Percentiles rank a stretch among this genome's conserved stretches.
These are phyloP conservation scores for Micromonas commoda DNA, from an alignment of 139 green algal species.

Conservation along the genomic window DNA sequence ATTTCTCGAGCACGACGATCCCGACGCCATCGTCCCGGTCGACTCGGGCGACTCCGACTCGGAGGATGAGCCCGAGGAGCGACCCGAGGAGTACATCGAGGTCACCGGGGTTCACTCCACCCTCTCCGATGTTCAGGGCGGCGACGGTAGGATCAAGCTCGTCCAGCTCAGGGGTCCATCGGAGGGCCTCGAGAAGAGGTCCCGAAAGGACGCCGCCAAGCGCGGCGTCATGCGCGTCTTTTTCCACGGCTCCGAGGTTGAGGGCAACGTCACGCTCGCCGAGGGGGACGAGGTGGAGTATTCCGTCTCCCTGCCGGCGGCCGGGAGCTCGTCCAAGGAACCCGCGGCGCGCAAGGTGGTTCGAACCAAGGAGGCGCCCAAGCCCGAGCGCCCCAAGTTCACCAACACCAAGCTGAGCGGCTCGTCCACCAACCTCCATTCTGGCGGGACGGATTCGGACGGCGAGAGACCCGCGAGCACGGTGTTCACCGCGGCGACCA, in stretches of 20 bases:
- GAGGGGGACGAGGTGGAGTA: slow-evolving; percentile 15
- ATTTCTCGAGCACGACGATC: slow-evolving; percentile 10
- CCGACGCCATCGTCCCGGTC: not conserved
- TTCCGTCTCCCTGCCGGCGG: not conserved
- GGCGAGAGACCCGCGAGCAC: not conserved
- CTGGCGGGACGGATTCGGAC: not conserved
- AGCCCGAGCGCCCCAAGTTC: not conserved
- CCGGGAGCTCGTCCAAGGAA: not conserved
- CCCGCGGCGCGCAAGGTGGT: not conserved
- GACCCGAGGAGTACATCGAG: not conserved
- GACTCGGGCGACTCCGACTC: not conserved
- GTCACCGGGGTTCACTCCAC: no score
- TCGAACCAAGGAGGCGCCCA: not conserved
- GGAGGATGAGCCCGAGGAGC: not conserved
- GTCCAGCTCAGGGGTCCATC: not conserved
- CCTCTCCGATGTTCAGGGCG: no score
- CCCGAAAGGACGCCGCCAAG: not conserved
- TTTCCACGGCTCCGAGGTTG: slow-evolving; percentile 6
- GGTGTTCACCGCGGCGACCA: not conserved
- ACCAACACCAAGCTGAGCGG: not conserved
- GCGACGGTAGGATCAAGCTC: no score
- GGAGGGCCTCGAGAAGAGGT: not conserved
- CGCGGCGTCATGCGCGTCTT: not conserved
- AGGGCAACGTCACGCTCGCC: not conserved
- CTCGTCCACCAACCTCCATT: not conserved